Evolutionary conservation across 805 yeast species (phyloP).

Genomic region (Myxozyma neglecta): DNA sequence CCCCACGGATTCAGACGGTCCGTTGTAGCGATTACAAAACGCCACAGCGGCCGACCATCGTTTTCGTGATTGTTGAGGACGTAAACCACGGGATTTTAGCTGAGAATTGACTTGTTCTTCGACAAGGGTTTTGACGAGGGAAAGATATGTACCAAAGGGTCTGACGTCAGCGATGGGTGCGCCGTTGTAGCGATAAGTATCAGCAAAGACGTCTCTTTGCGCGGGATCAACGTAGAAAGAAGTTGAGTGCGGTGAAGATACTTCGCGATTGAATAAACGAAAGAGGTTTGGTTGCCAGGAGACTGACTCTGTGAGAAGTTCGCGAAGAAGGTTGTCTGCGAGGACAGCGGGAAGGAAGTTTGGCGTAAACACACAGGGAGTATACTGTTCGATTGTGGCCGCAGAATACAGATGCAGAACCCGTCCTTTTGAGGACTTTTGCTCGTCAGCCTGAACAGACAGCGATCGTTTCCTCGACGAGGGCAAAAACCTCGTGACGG

Average conservation of each 20-base stretch:
- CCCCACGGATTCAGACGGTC: slow-evolving; percentile 55
- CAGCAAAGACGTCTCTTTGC: slow-evolving; percentile 23
- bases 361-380: slow-evolving; percentile 52
- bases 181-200: slow-evolving; percentile 45
- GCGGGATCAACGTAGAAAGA: slow-evolving; percentile 42
- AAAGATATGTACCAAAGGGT: slow-evolving; percentile 46
- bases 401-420: slow-evolving; percentile 48
- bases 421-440: too few relatives aligned
- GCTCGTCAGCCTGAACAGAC: too few relatives aligned
- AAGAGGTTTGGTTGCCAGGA: slow-evolving; percentile 51
- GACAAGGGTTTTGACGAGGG: slow-evolving; percentile 43
- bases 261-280: slow-evolving; percentile 61
- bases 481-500: slow-evolving; percentile 19
- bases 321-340: slow-evolving; percentile 49
- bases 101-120: slow-evolving; percentile 47
- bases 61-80: slow-evolving; percentile 45
- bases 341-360: slow-evolving; percentile 54
- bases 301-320: slow-evolving; percentile 46
- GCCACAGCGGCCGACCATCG: slow-evolving; percentile 58
- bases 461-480: slow-evolving; percentile 11
- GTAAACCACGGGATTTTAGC: slow-evolving; percentile 38
- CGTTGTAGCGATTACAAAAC: slow-evolving; percentile 57
- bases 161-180: slow-evolving; percentile 36
- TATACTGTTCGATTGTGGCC: slow-evolving; percentile 48
- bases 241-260: slow-evolving; percentile 58